Evolutionary conservation across 108 stramenopile genomes (phyloP).

Genomic region (Skeletonema marinoi): DNA sequence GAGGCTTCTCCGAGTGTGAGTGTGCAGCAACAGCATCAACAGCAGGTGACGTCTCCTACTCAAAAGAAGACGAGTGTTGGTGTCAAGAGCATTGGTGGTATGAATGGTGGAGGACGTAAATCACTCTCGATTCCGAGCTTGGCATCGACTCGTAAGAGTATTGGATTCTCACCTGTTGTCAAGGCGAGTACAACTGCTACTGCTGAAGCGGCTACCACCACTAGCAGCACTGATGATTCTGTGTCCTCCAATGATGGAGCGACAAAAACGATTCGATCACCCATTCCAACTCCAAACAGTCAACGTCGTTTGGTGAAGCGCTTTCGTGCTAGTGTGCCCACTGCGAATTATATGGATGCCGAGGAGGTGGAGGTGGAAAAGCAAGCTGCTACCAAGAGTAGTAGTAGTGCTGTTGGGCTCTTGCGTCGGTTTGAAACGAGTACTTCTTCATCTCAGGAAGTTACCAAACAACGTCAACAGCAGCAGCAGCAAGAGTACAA

Average conservation of each 20-base stretch:
- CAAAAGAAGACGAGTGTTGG: not conserved
- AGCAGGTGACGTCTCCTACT: not conserved
- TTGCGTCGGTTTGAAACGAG: not conserved
- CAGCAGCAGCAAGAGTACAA: slow-evolving; percentile 16
- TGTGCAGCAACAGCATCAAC: not conserved
- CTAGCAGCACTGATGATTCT: too few relatives aligned
- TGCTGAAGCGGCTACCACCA: not conserved
- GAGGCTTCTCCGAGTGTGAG: slow-evolving; percentile 20
- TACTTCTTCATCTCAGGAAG: not conserved
- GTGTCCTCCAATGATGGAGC: slow-evolving; percentile 3
- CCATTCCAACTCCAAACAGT: slow-evolving; percentile 50
- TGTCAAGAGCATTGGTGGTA: not conserved
- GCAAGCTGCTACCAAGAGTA: not conserved
- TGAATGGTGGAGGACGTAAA: not conserved
- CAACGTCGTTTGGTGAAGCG: slow-evolving; percentile 43
- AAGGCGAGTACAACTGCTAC: not conserved
- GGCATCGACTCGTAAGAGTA: not conserved
- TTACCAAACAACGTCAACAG: not conserved
- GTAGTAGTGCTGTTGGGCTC: not conserved
- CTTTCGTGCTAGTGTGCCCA: slow-evolving; percentile 31
- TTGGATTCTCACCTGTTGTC: not conserved
- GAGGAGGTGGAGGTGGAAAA: slow-evolving; percentile 26
- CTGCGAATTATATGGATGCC: slow-evolving; percentile 25
- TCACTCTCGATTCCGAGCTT: not conserved
- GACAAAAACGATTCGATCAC: slow-evolving; percentile 25